Evolutionary conservation across 2,329 filamentous ascomycete species (phyloP).

Genomic region (Colletotrichum tanaceti): DNA sequence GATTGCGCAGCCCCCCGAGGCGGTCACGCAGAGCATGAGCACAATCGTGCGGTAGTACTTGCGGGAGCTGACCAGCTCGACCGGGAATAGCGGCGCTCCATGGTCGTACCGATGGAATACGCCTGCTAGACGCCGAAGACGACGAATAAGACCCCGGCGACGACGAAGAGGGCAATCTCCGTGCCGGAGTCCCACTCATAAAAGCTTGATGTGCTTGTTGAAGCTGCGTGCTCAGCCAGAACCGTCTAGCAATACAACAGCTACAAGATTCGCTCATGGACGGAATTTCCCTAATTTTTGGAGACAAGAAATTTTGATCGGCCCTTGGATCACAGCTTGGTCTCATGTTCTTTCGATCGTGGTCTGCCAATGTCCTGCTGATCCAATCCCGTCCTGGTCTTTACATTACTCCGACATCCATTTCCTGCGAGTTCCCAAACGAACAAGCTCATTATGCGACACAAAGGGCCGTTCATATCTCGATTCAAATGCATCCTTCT

Average conservation of each 20-base stretch:
- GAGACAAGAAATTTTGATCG: too few relatives aligned
- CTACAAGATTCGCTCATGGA: too few relatives aligned
- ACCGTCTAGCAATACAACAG: too few relatives aligned
- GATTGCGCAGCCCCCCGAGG: conserved; percentile 30
- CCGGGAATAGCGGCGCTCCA: conserved; percentile 57
- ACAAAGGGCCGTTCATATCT: not conserved
- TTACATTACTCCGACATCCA: not conserved
- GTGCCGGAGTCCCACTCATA: conserved; percentile 55
- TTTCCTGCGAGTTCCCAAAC: not conserved
- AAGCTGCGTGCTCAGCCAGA: too few relatives aligned
- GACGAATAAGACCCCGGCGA: conserved; percentile 55
- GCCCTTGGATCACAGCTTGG: too few relatives aligned
- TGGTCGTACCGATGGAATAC: conserved; percentile 54
- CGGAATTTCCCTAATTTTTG: too few relatives aligned
- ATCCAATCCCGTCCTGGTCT: not conserved
- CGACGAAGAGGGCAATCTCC: conserved; percentile 59
- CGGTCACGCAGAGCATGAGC: conserved; percentile 30
- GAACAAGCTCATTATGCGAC: not conserved
- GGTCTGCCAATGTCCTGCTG: too few relatives aligned
- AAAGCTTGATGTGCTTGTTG: too few relatives aligned
- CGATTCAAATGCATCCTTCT: conserved; percentile 20
- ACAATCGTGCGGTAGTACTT: conserved; percentile 40
- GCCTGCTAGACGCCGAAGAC: conserved; percentile 60
- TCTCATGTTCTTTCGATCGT: too few relatives aligned
- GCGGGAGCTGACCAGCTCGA: conserved; percentile 54